Base-by-base conservation (phyloP, 805 yeast genomes). In the Kurtzmaniella cleridarum region DNA sequence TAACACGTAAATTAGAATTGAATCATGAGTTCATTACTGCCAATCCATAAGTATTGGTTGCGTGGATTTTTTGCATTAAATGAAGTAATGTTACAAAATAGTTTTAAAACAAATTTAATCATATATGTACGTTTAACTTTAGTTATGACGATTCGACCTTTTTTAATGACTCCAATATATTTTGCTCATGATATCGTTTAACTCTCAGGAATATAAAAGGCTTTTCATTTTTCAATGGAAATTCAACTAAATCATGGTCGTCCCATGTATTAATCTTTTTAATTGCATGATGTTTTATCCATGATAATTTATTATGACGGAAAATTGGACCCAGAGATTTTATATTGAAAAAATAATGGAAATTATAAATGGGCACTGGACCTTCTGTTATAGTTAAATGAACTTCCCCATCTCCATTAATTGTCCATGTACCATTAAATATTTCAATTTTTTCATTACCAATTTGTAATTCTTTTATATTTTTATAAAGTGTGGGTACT, bases 161-260 rank as follows among this genome's bases (percentile, higher is more conserved):
- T 20, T 8, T 8, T 8, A 20, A 20, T 20, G 24, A 5, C 8
- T 20, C 24, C 8, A 20, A 20, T 20, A 5, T 20, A 8, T 20
- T 20, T 15, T 36, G 34, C 7, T 29, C 39, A 17, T 30, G 28
- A 46, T 64, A 71, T 31, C 69, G 60, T 44, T 62, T 67, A 1
- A 83, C 91, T 35, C 84, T 64, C 43, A 84, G 80, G 53, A 88
- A 90, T 49, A 73, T 77, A 60, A 86, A 90, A 10, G 89, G 79
- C 49, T 81, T 83, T 54, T 90, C 97, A 47, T 85, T 84, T 28
- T 66, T 70, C 42, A 84, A 58, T 3, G 78, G 69, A 49, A 87
- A 76, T 30, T 64, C 66, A 11, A 57, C 50, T n/a, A 48, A 44
- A 37, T 76, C 76, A 9, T 73, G 69, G 34, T 72, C 78, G 10